Conservation (phyloP, 768 basidiomycete species). For the Suillus hirtellus region DNA sequence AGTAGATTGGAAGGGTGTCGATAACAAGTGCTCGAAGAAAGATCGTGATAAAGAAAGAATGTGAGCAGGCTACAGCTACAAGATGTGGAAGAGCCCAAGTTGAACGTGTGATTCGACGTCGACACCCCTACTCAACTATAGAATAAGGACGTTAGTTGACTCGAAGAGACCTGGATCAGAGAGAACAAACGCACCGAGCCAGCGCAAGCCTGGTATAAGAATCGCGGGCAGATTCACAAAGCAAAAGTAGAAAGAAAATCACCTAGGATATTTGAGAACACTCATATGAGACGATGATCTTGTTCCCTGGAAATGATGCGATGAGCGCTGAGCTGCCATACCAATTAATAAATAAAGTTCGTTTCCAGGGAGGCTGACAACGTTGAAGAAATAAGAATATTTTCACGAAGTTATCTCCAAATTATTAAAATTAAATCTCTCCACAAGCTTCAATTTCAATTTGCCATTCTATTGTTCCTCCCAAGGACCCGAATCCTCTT, state of each 20-base stretch:
- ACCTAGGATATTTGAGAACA: background rate
- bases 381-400: background rate
- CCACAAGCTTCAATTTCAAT: no score
- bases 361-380: conserved; percentile 2
- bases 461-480: no score
- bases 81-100: background rate
- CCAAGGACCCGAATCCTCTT: background rate
- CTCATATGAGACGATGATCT: background rate
- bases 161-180: background rate
- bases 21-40: background rate
- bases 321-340: background rate
- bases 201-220: background rate
- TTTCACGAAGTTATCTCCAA: background rate
- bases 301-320: background rate
- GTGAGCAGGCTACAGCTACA: conserved; percentile 5
- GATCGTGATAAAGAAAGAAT: conserved; percentile 5
- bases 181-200: background rate
- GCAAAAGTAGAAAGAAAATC: background rate
- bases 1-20: conserved; percentile 15
- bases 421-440: background rate
- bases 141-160: background rate
- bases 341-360: background rate
- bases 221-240: background rate
- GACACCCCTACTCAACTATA: background rate
- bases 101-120: background rate